Evolutionary conservation across 345 rosid genomes (phyloP).

Genomic region (Clausena lansium): DNA sequence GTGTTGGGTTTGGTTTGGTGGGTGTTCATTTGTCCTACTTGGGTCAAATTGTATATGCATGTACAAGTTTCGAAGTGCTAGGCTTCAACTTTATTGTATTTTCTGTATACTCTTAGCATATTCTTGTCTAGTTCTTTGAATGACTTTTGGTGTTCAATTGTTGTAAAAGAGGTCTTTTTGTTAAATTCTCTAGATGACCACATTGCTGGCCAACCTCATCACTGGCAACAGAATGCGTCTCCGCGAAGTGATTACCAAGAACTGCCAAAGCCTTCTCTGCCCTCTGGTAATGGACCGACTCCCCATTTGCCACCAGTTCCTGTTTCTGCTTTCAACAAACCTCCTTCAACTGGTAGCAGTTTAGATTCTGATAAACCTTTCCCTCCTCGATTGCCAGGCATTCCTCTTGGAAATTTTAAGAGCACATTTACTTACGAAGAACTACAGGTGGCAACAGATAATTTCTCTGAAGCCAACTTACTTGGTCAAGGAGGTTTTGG

Average conservation of each 20-base stretch:
- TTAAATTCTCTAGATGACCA: slow-evolving; percentile 29
- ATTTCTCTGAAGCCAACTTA: slow-evolving; percentile 47
- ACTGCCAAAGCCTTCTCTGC: slow-evolving; percentile 33
- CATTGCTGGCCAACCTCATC: slow-evolving; percentile 18
- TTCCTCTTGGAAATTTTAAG: slow-evolving; percentile 39
- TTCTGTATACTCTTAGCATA: not conserved
- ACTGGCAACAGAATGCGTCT: slow-evolving; percentile 36
- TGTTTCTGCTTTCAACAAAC: slow-evolving; percentile 16
- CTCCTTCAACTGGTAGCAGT: slow-evolving; percentile 32
- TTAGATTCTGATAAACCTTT: slow-evolving; percentile 38
- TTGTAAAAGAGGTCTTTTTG: not conserved
- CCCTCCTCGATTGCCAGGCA: slow-evolving; percentile 36
- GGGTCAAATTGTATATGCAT: not conserved
- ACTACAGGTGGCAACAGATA: slow-evolving; percentile 49
- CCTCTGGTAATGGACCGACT: slow-evolving; percentile 20
- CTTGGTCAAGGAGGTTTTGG: slow-evolving; percentile 86
- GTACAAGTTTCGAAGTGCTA: not conserved
- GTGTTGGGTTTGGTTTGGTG: not conserved
- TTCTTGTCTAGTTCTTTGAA: not conserved
- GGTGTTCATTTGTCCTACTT: not conserved
- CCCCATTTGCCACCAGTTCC: not conserved
- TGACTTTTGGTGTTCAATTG: slow-evolving; percentile 1
- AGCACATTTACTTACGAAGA: slow-evolving; percentile 55
- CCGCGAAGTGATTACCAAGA: slow-evolving; percentile 18
- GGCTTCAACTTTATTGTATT: not conserved